Evolutionary conservation across 106 monocot genomes (phyloP).

Genomic region (Agapanthus africanus): DNA sequence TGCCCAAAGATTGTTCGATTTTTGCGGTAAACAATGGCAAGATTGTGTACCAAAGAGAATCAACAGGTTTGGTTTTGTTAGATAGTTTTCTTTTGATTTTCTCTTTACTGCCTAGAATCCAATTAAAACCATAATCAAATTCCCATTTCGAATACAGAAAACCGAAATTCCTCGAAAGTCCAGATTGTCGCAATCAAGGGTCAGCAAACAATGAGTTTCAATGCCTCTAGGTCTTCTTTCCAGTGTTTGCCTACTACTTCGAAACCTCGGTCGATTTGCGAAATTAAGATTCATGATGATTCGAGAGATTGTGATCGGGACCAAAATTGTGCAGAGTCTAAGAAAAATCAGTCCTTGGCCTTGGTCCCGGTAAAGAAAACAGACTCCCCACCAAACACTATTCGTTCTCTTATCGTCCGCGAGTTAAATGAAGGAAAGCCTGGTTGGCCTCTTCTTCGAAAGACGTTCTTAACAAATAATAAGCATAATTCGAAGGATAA

Average conservation of each 20-base stretch:
- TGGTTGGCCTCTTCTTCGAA: constrained; percentile 20
- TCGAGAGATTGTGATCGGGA: too few relatives aligned
- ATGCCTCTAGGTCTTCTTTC: constrained; percentile 5
- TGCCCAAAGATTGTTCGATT: constrained; percentile 34
- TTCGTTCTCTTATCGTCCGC: neutral
- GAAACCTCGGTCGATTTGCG: constrained; percentile 8
- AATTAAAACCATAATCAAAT: too few relatives aligned
- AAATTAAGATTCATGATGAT: too few relatives aligned
- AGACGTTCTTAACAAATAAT: neutral
- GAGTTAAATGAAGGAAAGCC: constrained; percentile 9
- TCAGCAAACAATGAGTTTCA: constrained; percentile 3
- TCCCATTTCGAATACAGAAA: constrained; percentile 3
- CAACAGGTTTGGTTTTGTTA: constrained; percentile 13
- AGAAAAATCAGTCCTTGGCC: neutral
- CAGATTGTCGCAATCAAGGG: neutral
- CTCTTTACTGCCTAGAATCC: too few relatives aligned
- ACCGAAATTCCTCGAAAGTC: neutral
- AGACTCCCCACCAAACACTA: neutral
- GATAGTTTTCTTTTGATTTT: neutral
- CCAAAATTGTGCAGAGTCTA: neutral
- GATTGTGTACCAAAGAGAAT: constrained; percentile 42
- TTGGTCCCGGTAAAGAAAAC: constrained; percentile 4
- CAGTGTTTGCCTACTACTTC: constrained; percentile 8
- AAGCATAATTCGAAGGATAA: constrained; percentile 10
- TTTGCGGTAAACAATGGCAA: constrained; percentile 58